Evolutionary conservation across 768 basidiomycete species (phyloP), one percentile per base, ranked within the genome.

Genomic region (Pulveroboletus sp.): DNA sequence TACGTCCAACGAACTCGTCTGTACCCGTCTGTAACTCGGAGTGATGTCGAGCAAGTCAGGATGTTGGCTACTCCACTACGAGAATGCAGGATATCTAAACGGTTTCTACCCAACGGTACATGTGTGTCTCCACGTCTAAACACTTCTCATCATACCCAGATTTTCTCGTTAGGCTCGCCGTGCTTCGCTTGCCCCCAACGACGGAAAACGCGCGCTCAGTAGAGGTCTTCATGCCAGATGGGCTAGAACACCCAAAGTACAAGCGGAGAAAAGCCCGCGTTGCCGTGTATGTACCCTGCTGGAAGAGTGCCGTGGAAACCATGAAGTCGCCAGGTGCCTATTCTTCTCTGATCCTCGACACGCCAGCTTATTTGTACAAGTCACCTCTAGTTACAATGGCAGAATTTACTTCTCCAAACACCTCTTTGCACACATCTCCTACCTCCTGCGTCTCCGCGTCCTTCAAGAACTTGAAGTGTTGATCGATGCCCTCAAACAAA

Each of bases 391-490:
- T 32, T 29, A 69, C 14, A 56, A 67, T 1, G 56, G 58, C 33
- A 66, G 69, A 23, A 25, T 72, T 10, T 23, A 53, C 2, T 45
- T 75, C 4, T 76, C 77, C 50, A 63, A 76, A 13, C 68, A 75
- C 29, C 65, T 87, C 16, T 63, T 67, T 9, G 69, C 75, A 21
- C 83, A 90, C 37, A 75, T 88, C 31, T 71, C 71, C 2, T 83
- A 90, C 58, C 72, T 84, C 20, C 70, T 92, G 10, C 87, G 88
- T 38, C 64, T 86, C 13, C 81, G 90, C 16, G 76, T 90, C 12
- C 69, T 92, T 2, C 88, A 91, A 62, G 90, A 92, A 58, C 67
- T 92, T 6, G 75, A 83, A 33, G 63, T 90, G 6, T 65, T 91
- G 35, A 71, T 68, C 1, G 75, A 51, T n/a, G 14, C 35, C 11